These are phyloP conservation scores for Penicillium sp. DNA, from an alignment of 2,329 filamentous ascomycete species.

Conservation along the genomic window DNA sequence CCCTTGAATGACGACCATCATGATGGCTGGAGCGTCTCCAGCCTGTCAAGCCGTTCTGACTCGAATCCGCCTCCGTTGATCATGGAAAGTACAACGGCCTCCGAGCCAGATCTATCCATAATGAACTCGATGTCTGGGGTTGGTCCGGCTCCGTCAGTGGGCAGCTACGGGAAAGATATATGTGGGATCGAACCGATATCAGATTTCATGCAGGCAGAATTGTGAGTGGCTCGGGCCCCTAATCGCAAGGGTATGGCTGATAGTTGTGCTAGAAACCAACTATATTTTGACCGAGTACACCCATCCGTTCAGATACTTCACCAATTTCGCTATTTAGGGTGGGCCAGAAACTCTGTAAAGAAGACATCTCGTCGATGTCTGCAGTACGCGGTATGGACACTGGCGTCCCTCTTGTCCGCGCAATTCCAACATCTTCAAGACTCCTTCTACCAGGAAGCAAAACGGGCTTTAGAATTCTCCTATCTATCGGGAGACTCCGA, in stretches of 20 bases:
- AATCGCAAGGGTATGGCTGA: neutral
- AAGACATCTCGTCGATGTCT: slow-evolving; percentile 11
- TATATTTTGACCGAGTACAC: slow-evolving; percentile 26
- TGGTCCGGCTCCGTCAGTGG: neutral
- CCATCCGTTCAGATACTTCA: slow-evolving; percentile 21
- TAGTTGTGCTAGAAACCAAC: slow-evolving; percentile 17
- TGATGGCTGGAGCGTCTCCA: neutral
- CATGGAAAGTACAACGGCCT: neutral
- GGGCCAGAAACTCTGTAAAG: slow-evolving; percentile 10
- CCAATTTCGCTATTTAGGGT: slow-evolving; percentile 18
- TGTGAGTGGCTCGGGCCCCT: slow-evolving; percentile 3
- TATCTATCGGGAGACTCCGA: neutral
- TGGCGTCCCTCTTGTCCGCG: slow-evolving; percentile 38
- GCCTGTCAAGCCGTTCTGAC: neutral
- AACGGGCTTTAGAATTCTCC: slow-evolving; percentile 13
- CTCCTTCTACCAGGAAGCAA: slow-evolving; percentile 12
- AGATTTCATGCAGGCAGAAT: slow-evolving; percentile 8
- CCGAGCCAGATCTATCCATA: neutral
- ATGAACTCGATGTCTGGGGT: neutral
- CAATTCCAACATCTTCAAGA: slow-evolving; percentile 11
- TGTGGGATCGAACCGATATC: neutral
- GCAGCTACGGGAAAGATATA: neutral
- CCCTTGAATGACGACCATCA: neutral
- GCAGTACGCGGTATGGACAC: slow-evolving; percentile 27
- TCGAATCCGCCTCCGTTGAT: neutral